Base-by-base conservation (phyloP, 2,329 filamentous ascomycete genomes). In the Aspergillus calidoustus region DNA sequence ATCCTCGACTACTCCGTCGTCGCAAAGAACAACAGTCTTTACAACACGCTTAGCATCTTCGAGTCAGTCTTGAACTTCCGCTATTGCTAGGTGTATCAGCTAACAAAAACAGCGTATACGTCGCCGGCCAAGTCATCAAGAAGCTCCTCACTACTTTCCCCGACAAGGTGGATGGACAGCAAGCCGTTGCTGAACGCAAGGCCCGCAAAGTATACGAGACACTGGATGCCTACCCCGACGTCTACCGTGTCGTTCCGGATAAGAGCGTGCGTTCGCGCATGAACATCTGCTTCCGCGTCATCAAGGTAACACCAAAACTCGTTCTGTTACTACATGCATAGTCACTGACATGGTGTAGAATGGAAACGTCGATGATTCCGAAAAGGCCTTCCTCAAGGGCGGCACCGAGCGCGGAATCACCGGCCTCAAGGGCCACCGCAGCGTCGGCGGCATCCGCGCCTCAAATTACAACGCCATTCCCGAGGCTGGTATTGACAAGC, bases 1-100 rank as follows among this genome's bases (percentile, higher is more conserved):
- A 86, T 97, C 48, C 81, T 98, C 52, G 87, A 91, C 66, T 98
- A 94, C 73, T 89, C 92, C 64, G 92, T 87, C 0, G 90, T 95
- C 67, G 89, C 91, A 46, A 96, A 96, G 83, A 96, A 96, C 81
- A 95, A 96, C 81, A 95, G 91, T 69, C 84, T 98, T 30, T 98
- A 98, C 82, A 98, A 98, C 79, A 98, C 94, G 0, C 82, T 98
- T 11, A 93, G 92, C 71, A 96, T 98, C 72, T 97, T 98, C 65
- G 67, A 69, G 67, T 69, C 54, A 41, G 67, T 57, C 13, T 5
- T 15, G 9, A 15, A 17, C 19, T 17, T 13, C 23, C 3, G 6
- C 25, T 7, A 9, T 8, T 8, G 2, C 3, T 30, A 19, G 17
- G 72, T n/a, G 6, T 38, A 9, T 41, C 9, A 25, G 23, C 46